Conservation (phyloP, 1,284 basidiomycete genomes). For the Puccinia triticina region DNA sequence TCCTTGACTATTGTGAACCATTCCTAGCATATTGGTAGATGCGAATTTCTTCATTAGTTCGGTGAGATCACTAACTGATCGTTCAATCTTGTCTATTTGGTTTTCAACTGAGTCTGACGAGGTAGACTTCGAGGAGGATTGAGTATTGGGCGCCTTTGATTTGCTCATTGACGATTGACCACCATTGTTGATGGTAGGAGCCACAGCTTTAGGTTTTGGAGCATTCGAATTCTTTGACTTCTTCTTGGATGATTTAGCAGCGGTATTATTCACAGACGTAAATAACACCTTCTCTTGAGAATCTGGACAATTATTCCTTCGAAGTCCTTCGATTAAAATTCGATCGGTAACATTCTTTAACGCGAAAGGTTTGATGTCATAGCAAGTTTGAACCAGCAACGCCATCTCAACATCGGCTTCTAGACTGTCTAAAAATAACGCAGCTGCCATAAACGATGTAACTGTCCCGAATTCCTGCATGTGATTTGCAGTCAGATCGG, state of each 20-base stretch:
- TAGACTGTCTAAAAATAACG: not conserved
- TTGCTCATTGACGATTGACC: not conserved
- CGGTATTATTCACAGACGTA: not conserved
- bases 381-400: not conserved
- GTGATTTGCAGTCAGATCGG: not conserved
- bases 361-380: conserved; percentile 14
- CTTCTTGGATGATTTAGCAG: not conserved
- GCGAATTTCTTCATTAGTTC: not conserved
- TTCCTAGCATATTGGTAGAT: not conserved
- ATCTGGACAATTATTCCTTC: not conserved
- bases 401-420: not conserved
- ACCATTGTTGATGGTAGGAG: not conserved
- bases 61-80: not conserved
- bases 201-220: not conserved
- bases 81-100: not conserved
- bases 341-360: conserved; percentile 7
- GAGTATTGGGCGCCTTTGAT: no score
- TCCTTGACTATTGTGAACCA: not conserved
- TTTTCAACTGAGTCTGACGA: not conserved
- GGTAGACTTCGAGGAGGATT: no score
- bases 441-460: not conserved
- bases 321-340: not conserved
- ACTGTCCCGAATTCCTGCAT: not conserved
- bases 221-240: not conserved
- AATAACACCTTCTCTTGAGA: not conserved